phyloP scores from a whole-genome alignment of 176 grass and related monocot genomes.

The Saccharum officinarum region DNA sequence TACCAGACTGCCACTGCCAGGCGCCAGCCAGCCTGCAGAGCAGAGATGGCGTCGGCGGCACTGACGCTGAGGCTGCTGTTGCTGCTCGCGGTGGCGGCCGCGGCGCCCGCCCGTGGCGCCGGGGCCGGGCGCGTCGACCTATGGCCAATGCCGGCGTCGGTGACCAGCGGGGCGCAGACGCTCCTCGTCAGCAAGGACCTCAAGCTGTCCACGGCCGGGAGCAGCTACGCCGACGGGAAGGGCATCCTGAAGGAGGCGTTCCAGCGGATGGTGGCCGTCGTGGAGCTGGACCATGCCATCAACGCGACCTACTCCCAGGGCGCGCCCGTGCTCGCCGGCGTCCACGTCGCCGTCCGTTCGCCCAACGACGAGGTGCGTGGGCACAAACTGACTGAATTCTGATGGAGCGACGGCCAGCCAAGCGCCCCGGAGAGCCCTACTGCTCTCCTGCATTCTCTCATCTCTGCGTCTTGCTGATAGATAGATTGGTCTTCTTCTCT shows the following conservation, averaged over 20 bases:
- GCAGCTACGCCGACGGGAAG: slow-evolving; percentile 61
- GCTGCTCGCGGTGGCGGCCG: slow-evolving; percentile 19
- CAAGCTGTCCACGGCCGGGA: slow-evolving; percentile 53
- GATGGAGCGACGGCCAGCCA: too few relatives aligned
- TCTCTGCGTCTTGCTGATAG: neutral
- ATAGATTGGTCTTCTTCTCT: neutral
- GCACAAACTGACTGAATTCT: neutral
- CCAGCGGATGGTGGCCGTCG: slow-evolving; percentile 60
- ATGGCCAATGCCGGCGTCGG: slow-evolving; percentile 87
- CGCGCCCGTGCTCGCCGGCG: slow-evolving; percentile 45
- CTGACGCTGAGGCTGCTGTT: slow-evolving; percentile 12
- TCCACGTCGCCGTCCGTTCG: slow-evolving; percentile 57
- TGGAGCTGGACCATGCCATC: slow-evolving; percentile 57
- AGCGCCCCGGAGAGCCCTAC: neutral
- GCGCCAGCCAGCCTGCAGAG: neutral
- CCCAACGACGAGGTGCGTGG: slow-evolving; percentile 34
- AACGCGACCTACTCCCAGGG: slow-evolving; percentile 39
- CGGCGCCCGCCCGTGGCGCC: neutral
- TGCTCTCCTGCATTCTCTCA: neutral
- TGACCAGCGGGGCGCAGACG: slow-evolving; percentile 45
- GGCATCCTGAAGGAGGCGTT: slow-evolving; percentile 73
- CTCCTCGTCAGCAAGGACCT: slow-evolving; percentile 68
- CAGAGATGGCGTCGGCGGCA: slow-evolving; percentile 10
- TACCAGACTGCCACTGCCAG: neutral
- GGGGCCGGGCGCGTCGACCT: slow-evolving; percentile 46